Conservation (phyloP, 805 yeast species). For the Saccharomycopsis microspora region DNA sequence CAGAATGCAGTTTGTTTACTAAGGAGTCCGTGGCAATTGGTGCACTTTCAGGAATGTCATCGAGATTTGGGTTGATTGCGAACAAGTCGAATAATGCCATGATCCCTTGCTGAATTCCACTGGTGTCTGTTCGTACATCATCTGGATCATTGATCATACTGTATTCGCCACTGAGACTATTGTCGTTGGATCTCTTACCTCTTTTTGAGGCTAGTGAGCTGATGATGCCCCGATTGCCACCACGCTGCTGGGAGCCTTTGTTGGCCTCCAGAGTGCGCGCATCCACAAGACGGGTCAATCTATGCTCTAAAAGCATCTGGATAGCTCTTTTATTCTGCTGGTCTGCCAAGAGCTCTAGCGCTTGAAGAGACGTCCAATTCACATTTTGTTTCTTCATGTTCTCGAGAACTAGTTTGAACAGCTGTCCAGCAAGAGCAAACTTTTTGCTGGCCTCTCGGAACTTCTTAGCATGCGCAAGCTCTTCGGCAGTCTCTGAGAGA, state of each 20-base stretch:
- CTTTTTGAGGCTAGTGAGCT: slow-evolving; percentile 3
- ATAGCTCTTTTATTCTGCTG: slow-evolving; percentile 8
- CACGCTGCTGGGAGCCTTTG: neutral
- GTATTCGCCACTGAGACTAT: slow-evolving; percentile 7
- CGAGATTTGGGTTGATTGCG: slow-evolving; percentile 1
- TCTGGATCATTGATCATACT: slow-evolving; percentile 12
- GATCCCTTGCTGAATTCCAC: slow-evolving; percentile 1
- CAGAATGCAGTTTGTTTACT: slow-evolving; percentile 11
- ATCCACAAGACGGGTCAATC: too few species aligned
- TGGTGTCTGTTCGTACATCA: neutral
- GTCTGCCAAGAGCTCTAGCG: slow-evolving; percentile 1
- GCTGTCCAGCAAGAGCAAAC: too few species aligned
- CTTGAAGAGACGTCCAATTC: neutral
- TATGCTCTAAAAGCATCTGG: neutral
- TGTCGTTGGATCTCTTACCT: neutral
- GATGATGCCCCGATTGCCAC: neutral
- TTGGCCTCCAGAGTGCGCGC: neutral
- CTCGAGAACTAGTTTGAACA: too few species aligned
- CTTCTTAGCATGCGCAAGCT: too few species aligned
- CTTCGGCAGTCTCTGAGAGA: too few species aligned
- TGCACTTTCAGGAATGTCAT: neutral
- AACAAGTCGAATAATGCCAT: slow-evolving; percentile 3
- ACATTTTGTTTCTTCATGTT: too few species aligned
- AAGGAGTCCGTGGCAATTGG: too few species aligned
- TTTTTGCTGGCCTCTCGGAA: too few species aligned